Conservation (phyloP, 176 grass and related monocot species). For the Rhynchospora breviuscula region DNA sequence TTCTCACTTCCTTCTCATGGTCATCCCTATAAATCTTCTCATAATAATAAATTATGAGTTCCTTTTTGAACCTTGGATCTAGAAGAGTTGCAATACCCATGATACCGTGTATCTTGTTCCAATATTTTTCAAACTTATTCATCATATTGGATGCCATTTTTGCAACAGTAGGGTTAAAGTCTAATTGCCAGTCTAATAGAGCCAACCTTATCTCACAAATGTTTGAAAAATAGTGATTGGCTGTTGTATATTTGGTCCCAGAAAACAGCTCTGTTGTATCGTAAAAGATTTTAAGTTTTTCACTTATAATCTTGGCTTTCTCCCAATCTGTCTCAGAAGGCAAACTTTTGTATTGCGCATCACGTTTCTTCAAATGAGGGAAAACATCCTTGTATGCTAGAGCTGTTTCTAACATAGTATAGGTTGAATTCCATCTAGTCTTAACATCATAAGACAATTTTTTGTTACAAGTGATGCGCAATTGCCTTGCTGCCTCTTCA, state of each 20-base stretch:
- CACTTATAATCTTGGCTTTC: too few relatives aligned
- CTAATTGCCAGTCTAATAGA: background rate
- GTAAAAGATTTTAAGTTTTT: too few relatives aligned
- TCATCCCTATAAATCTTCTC: too few relatives aligned
- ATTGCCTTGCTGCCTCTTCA: background rate
- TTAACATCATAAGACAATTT: background rate
- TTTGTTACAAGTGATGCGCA: background rate
- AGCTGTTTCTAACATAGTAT: background rate
- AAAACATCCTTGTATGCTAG: background rate
- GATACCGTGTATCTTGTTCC: too few relatives aligned
- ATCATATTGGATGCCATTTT: background rate
- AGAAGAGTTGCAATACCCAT: too few relatives aligned
- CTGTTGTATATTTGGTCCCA: background rate
- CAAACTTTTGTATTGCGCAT: background rate
- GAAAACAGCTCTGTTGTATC: too few relatives aligned
- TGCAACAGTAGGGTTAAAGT: background rate
- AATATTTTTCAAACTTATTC: too few relatives aligned
- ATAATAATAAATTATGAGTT: too few relatives aligned
- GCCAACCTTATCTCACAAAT: background rate
- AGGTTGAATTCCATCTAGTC: background rate
- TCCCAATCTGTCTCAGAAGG: too few relatives aligned
- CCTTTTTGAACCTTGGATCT: too few relatives aligned
- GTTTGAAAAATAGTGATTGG: slow-evolving; percentile 15
- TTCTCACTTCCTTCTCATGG: too few relatives aligned
- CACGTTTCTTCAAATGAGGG: background rate